These are phyloP conservation scores for Metschnikowia continentalis DNA, from an alignment of 805 yeast species.

Conservation along the genomic window DNA sequence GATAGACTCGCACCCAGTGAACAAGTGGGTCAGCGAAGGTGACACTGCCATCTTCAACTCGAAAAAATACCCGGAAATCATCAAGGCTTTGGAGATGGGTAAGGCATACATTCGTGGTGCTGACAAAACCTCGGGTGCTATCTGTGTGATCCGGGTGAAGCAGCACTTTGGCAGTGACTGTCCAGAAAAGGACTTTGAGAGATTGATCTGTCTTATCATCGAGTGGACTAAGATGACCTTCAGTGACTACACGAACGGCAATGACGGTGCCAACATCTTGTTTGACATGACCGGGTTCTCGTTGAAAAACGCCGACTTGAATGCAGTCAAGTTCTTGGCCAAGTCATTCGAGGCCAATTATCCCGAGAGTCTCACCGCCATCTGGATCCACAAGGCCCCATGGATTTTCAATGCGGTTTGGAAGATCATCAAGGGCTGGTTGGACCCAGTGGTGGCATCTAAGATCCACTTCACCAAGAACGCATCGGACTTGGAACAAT, in stretches of 20 bases:
- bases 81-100: constrained; percentile 15
- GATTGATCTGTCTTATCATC: constrained; percentile 16
- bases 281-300: constrained; percentile 87
- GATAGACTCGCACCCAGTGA: constrained; percentile 21
- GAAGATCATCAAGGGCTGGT: constrained; percentile 89
- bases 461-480: constrained; percentile 80
- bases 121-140: constrained; percentile 16
- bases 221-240: constrained; percentile 42
- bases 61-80: constrained; percentile 15
- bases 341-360: constrained; percentile 92
- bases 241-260: constrained; percentile 11
- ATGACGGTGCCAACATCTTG: constrained; percentile 47
- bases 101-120: constrained; percentile 16
- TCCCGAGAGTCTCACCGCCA: constrained; percentile 84
- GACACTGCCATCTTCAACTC: constrained; percentile 10
- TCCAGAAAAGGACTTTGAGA: constrained; percentile 21
- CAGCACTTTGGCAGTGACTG: constrained; percentile 22
- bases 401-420: constrained; percentile 96
- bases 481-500: constrained; percentile 60
- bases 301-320: constrained; percentile 88
- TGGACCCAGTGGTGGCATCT: constrained; percentile 93
- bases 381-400: constrained; percentile 90
- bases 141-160: constrained; percentile 19
- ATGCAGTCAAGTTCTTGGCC: constrained; percentile 84
- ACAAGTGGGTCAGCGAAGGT: constrained; percentile 18